Percentiles rank a stretch among this genome's conserved stretches.
Evolutionary conservation across 345 rosid genomes (phyloP).

Genomic region (Bruguiera sexangula): DNA sequence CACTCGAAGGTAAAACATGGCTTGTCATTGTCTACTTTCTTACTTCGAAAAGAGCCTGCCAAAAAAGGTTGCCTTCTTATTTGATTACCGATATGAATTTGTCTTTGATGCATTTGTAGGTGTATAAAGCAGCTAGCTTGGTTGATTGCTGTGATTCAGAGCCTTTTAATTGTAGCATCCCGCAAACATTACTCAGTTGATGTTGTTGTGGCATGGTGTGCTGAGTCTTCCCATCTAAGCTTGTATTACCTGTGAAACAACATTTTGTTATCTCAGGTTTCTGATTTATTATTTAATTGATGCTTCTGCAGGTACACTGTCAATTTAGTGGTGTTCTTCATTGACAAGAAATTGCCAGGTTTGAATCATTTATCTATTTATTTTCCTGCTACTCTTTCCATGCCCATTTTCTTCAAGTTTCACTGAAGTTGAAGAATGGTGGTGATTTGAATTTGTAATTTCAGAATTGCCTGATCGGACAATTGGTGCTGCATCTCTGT

Average conservation of each 20-base stretch:
- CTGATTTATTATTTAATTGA: conserved; percentile 5
- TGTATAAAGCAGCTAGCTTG: conserved; percentile 82
- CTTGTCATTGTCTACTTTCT: not conserved
- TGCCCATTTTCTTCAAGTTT: not conserved
- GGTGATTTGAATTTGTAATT: conserved; percentile 23
- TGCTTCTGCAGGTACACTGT: conserved; percentile 78
- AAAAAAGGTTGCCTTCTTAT: not conserved
- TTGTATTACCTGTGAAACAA: not conserved
- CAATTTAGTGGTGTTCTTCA: conserved; percentile 79
- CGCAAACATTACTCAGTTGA: conserved; percentile 98
- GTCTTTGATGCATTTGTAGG: conserved; percentile 35
- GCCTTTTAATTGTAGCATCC: conserved; percentile 88
- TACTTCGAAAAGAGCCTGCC: not conserved
- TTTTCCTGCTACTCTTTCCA: not conserved
- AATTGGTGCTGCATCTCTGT: conserved; percentile 40
- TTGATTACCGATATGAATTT: not conserved
- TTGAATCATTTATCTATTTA: conserved; percentile 14
- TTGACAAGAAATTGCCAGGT: conserved; percentile 99
- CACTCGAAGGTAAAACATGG: conserved; percentile 59
- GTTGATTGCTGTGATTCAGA: conserved; percentile 76
- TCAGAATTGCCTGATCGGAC: conserved; percentile 88
- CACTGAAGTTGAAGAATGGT: not conserved
- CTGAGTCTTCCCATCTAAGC: not conserved
- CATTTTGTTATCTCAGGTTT: conserved; percentile 1
- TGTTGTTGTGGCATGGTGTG: conserved; percentile 93